phyloP scores from a whole-genome alignment of 805 yeast species.

The Pachysolen tannophilus region DNA sequence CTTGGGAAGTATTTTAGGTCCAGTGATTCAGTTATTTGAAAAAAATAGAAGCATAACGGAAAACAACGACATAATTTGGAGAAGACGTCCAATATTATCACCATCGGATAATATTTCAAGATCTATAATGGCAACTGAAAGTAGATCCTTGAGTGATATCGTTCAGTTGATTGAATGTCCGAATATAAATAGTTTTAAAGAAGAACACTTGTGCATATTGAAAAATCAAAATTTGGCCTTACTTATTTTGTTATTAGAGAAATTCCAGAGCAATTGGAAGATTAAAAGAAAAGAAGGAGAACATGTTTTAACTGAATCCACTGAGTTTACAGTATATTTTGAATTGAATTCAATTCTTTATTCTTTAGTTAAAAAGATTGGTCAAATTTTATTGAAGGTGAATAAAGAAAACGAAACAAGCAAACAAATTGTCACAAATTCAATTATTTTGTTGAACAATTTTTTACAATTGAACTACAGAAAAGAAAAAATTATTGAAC shows the following conservation, averaged over 20 bases:
- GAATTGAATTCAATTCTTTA: constrained; percentile 23
- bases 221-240: constrained; percentile 29
- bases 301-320: constrained; percentile 55
- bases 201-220: constrained; percentile 18
- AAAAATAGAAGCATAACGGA: constrained; percentile 20
- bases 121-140: constrained; percentile 4
- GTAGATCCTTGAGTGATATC: constrained; percentile 4
- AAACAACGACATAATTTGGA: constrained; percentile 20
- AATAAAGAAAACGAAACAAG: constrained; percentile 9
- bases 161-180: constrained; percentile 8
- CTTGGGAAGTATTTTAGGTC: constrained; percentile 37
- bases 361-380: constrained; percentile 17
- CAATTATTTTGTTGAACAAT: constrained; percentile 27
- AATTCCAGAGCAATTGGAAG: constrained; percentile 52
- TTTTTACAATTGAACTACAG: constrained; percentile 22
- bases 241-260: constrained; percentile 37
- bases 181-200: constrained; percentile 5
- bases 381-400: constrained; percentile 14
- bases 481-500: constrained; percentile 19
- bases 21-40: constrained; percentile 35
- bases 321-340: constrained; percentile 40
- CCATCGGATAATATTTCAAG: constrained; percentile 4
- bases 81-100: constrained; percentile 9
- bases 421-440: constrained; percentile 20
- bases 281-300: constrained; percentile 55